Conservation (phyloP, 1,284 basidiomycete genomes). For the Moesziomyces sp. region DNA sequence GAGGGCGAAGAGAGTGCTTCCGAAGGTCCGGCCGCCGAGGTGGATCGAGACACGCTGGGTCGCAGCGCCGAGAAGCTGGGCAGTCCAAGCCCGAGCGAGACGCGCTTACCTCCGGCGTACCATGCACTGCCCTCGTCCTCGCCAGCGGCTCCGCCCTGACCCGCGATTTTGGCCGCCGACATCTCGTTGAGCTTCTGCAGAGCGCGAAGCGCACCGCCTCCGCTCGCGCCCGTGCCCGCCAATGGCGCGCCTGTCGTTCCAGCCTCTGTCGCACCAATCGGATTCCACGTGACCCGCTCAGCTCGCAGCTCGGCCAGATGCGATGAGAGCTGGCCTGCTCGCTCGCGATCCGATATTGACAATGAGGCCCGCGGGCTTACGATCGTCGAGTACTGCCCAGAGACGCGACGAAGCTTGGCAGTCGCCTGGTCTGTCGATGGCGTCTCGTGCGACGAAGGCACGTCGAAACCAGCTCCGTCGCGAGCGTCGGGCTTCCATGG, state of each 20-base stretch:
- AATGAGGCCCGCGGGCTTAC: slow-evolving; percentile 33
- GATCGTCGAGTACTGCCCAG: slow-evolving; percentile 20
- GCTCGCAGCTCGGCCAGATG: slow-evolving; percentile 30
- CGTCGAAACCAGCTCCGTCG: neutral
- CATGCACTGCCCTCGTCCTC: slow-evolving; percentile 9
- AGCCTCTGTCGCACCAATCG: slow-evolving; percentile 1
- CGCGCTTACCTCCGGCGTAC: slow-evolving; percentile 16
- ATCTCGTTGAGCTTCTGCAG: slow-evolving; percentile 44
- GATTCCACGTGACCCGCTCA: slow-evolving; percentile 42
- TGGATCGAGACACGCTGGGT: slow-evolving; percentile 15
- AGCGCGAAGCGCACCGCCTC: slow-evolving; percentile 37
- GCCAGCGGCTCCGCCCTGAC: slow-evolving; percentile 4
- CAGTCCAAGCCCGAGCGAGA: slow-evolving; percentile 34
- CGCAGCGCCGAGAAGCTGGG: slow-evolving; percentile 34
- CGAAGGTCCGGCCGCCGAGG: slow-evolving; percentile 5
- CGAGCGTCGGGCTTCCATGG: slow-evolving; percentile 17
- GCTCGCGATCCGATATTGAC: slow-evolving; percentile 37
- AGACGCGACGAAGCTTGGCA: slow-evolving; percentile 9
- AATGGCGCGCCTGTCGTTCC: slow-evolving; percentile 3
- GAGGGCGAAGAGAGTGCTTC: neutral
- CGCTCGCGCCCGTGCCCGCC: slow-evolving; percentile 12
- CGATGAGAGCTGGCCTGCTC: slow-evolving; percentile 25
- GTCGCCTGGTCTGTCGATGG: slow-evolving; percentile 2
- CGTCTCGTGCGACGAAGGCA: slow-evolving; percentile 6
- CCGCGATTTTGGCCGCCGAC: slow-evolving; percentile 41